Percentiles rank a stretch among this genome's conserved stretches.
These are phyloP conservation scores for Thraustochytrium striatum DNA, from an alignment of 352 stramenopile genomes.

Conservation along the genomic window DNA sequence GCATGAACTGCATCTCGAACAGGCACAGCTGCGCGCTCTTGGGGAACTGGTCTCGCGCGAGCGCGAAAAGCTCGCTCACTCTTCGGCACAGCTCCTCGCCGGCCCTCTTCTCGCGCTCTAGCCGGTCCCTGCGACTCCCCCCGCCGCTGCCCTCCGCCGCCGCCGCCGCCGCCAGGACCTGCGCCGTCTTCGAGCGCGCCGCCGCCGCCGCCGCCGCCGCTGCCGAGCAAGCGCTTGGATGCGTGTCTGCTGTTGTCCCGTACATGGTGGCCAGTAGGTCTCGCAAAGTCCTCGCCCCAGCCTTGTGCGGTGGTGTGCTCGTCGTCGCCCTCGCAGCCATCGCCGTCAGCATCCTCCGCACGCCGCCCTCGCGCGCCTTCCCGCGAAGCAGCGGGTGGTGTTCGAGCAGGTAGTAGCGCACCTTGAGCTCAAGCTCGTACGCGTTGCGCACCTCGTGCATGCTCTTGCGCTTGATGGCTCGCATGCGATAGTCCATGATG, in stretches of 20 bases:
- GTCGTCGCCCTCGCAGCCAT: no score
- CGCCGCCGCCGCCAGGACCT: neutral
- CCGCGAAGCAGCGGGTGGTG: neutral
- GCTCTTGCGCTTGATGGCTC: neutral
- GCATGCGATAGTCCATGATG: constrained; percentile 9
- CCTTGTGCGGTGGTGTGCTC: no score
- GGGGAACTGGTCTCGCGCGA: neutral
- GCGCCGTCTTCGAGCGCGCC: neutral
- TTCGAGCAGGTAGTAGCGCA: constrained; percentile 6
- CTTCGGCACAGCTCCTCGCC: neutral
- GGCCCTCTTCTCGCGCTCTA: neutral
- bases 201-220: neutral
- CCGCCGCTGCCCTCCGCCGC: no score
- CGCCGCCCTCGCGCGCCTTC: no score
- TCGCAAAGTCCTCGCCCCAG: no score
- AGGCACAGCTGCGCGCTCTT: constrained; percentile 7
- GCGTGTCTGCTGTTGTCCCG: no score
- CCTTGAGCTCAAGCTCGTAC: constrained; percentile 43
- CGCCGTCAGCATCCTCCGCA: no score
- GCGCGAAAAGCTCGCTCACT: constrained; percentile 4
- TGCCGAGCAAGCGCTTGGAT: no score
- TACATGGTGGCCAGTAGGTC: neutral
- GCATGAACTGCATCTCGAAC: constrained; percentile 39
- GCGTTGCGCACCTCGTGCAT: constrained; percentile 1
- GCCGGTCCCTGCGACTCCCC: no score